phyloP scores from a whole-genome alignment of 371 early-diverging fungal genomes.

The Mucor sp. region DNA sequence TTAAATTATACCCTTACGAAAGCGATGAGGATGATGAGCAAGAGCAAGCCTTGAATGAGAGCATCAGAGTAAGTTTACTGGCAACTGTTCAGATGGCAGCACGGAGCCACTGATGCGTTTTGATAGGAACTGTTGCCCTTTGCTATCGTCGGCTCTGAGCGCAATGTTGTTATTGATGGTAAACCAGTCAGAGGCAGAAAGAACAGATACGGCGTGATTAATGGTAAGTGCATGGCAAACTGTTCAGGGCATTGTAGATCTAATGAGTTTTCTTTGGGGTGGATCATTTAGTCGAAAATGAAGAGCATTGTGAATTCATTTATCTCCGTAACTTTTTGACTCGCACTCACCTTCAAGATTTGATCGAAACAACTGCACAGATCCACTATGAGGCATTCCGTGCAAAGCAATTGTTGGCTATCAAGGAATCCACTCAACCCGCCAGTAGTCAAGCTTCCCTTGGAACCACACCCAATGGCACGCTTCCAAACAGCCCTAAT shows the following conservation, averaged over 20 bases:
- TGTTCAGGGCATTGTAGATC: background rate
- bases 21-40: slow-evolving; percentile 82
- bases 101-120: background rate
- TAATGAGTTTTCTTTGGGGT: background rate
- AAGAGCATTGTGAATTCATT: slow-evolving; percentile 77
- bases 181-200: slow-evolving; percentile 70
- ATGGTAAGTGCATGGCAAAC: slow-evolving; percentile 46
- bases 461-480: slow-evolving; percentile 18
- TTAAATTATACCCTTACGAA: slow-evolving; percentile 86
- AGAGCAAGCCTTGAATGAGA: slow-evolving; percentile 73
- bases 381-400: slow-evolving; percentile 94
- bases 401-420: slow-evolving; percentile 81
- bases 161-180: slow-evolving; percentile 82
- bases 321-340: slow-evolving; percentile 87
- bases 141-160: slow-evolving; percentile 87
- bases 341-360: slow-evolving; percentile 81
- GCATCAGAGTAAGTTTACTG: slow-evolving; percentile 55
- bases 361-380: slow-evolving; percentile 85
- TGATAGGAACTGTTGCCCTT: slow-evolving; percentile 77
- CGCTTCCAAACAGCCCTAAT: slow-evolving; percentile 9
- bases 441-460: slow-evolving; percentile 25
- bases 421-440: slow-evolving; percentile 68
- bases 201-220: slow-evolving; percentile 71
- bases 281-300: slow-evolving; percentile 63
- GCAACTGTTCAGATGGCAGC: background rate